Evolutionary conservation across 75 land plant genomes (phyloP).

Genomic region (Sequoia sempervirens): DNA sequence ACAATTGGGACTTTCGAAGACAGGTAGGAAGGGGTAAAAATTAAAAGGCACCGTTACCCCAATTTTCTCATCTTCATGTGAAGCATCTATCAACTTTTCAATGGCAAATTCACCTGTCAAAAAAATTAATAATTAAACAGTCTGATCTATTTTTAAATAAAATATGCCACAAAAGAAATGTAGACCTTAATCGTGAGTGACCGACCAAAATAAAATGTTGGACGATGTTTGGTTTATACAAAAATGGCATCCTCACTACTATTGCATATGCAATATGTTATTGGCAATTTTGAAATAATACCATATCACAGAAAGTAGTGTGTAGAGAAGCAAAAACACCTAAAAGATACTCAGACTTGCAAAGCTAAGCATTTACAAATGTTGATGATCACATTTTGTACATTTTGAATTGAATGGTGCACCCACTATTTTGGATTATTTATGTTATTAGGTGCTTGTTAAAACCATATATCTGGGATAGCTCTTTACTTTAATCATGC

Average conservation of each 20-base stretch:
- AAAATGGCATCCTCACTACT: not conserved
- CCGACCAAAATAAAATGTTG: not conserved
- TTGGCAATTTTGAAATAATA: not conserved
- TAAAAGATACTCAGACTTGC: not conserved
- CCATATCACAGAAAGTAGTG: not conserved
- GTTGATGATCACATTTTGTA: not conserved
- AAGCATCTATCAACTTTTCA: constrained; percentile 51
- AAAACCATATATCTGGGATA: not conserved
- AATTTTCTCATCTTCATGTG: constrained; percentile 28
- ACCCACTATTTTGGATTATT: not conserved
- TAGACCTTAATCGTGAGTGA: not conserved
- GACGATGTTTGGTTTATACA: not conserved
- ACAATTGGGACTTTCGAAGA: not conserved
- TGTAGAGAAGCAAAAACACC: not conserved
- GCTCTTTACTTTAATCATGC: not conserved
- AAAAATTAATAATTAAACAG: not conserved
- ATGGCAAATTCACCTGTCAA: constrained; percentile 60
- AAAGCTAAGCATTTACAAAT: not conserved
- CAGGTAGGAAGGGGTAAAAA: not conserved
- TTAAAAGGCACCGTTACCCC: constrained; percentile 16
- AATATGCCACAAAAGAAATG: not conserved
- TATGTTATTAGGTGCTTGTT: not conserved
- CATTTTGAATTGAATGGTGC: not conserved
- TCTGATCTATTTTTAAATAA: not conserved
- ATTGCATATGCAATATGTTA: not conserved